Evolutionary conservation across 768 basidiomycete species (phyloP), one percentile per base, ranked within the genome.

Genomic region (Agaricus sinodeliciosus): DNA sequence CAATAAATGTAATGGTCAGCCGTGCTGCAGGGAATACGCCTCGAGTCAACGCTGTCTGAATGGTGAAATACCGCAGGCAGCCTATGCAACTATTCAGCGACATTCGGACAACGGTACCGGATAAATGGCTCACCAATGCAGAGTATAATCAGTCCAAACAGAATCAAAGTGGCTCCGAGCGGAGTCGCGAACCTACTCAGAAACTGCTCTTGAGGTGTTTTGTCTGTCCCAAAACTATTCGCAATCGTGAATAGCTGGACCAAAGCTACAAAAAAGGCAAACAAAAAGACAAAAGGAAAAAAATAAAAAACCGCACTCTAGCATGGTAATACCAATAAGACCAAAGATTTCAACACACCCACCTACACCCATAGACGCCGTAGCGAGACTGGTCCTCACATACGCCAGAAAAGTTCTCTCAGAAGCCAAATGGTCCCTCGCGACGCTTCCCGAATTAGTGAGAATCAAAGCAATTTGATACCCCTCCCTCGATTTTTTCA

Each of bases 371-470:
- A 75, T 68, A 3, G 77, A 71, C 0, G 77, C 72, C 28, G 78
- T 65, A 2, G 74, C 72, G 37, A 81, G 64, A 58, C 79, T 79
- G 4, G 79, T 81, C 16, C 79, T 69, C n/a, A 79, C 68, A 55
- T 80, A 81, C 15, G 79, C 79, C 19, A 81, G 63, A 58, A 75
- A 81, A 5, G 79, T 81, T 46, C 79, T 63, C 56, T 81, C 79
- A 25, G 72, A 74, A 0, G 79, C 79, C 0, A 81, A 63, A 61
- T 81, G 79, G 56, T 81, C 79, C 26, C 79, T 65, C 4, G 79
- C 79, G 2, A 78, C 76, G 54, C 71, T 76, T 26, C 79, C 79
- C 28, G 67, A 69, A 59, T 81, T 80, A 56, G 77, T 71, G 9
- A 80, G 67, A n/a, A 60, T 49, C 27, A 57, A 42, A 15, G 44